Conservation (phyloP, 768 basidiomycete genomes). For the Exidia glandulosa region DNA sequence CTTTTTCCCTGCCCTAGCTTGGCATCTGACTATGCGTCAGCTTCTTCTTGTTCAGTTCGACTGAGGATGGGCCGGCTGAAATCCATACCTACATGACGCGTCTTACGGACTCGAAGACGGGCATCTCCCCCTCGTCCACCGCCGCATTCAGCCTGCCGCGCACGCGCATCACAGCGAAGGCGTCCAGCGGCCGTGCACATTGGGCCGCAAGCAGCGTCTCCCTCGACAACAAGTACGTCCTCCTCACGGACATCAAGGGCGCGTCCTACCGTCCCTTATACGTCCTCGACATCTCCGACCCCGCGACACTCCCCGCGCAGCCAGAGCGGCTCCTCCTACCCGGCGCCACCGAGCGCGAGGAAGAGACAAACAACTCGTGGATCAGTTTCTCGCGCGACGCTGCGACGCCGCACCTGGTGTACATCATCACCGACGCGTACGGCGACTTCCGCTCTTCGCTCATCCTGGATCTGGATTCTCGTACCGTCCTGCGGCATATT, state of each 20-base stretch:
- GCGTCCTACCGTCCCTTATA: constrained; percentile 20
- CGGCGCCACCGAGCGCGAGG: constrained; percentile 20
- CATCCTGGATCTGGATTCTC: constrained; percentile 20
- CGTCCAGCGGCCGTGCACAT: constrained; percentile 11
- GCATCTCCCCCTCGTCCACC: constrained; percentile 13
- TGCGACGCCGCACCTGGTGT: constrained; percentile 18
- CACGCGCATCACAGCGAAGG: constrained; percentile 22
- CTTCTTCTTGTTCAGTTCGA: constrained; percentile 28
- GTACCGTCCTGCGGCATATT: constrained; percentile 23
- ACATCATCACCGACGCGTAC: constrained; percentile 27
- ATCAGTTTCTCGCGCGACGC: constrained; percentile 23
- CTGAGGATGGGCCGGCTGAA: constrained; percentile 30
- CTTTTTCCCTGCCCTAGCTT: no score
- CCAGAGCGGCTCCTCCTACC: constrained; percentile 25
- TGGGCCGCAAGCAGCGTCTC: constrained; percentile 25
- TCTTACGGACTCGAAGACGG: constrained; percentile 21
- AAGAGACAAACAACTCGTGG: constrained; percentile 12
- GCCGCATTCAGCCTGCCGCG: constrained; percentile 23
- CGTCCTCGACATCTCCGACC: constrained; percentile 23
- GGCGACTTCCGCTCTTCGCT: constrained; percentile 29
- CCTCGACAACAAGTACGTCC: constrained; percentile 27
- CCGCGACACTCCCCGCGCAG: constrained; percentile 6
- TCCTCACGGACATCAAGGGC: constrained; percentile 20
- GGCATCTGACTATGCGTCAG: constrained; percentile 9
- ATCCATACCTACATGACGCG: constrained; percentile 26